These are phyloP conservation scores for Saccharomycopsis oosterbeekiorum DNA, from an alignment of 805 yeast genomes.

Conservation along the genomic window DNA sequence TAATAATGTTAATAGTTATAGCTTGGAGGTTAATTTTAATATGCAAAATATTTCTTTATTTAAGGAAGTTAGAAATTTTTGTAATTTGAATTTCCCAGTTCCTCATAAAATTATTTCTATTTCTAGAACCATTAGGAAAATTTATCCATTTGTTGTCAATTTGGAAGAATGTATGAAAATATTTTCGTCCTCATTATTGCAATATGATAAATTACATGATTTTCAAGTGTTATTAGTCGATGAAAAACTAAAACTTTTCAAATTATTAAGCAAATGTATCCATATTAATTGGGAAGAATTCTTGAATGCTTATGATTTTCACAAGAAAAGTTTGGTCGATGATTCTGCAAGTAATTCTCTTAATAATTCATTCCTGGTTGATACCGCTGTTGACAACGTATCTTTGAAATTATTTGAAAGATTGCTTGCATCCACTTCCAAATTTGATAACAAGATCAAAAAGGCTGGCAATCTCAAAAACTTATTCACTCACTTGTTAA, in stretches of 20 bases:
- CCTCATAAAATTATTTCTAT: slow-evolving; percentile 42
- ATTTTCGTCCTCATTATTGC: slow-evolving; percentile 27
- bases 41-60: slow-evolving; percentile 31
- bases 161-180: slow-evolving; percentile 42
- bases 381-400: slow-evolving; percentile 24
- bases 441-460: slow-evolving; percentile 26
- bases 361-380: slow-evolving; percentile 19
- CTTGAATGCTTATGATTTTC: slow-evolving; percentile 39
- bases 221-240: slow-evolving; percentile 32
- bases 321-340: slow-evolving; percentile 19
- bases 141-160: slow-evolving; percentile 49
- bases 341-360: not conserved
- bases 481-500: slow-evolving; percentile 21
- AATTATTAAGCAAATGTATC: slow-evolving; percentile 28
- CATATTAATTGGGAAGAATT: slow-evolving; percentile 45
- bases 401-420: slow-evolving; percentile 25
- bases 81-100: slow-evolving; percentile 41
- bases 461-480: slow-evolving; percentile 25
- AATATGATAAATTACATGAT: slow-evolving; percentile 31
- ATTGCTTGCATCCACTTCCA: slow-evolving; percentile 27
- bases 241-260: slow-evolving; percentile 28
- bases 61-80: slow-evolving; percentile 45
- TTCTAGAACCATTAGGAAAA: slow-evolving; percentile 38
- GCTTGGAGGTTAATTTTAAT: slow-evolving; percentile 36
- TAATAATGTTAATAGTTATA: slow-evolving; percentile 18